A percentile compares a stretch with the other conserved stretches of the same genome.
Evolutionary conservation across 805 yeast genomes (phyloP).

Genomic region (Jamesozyma jinghongensis): DNA sequence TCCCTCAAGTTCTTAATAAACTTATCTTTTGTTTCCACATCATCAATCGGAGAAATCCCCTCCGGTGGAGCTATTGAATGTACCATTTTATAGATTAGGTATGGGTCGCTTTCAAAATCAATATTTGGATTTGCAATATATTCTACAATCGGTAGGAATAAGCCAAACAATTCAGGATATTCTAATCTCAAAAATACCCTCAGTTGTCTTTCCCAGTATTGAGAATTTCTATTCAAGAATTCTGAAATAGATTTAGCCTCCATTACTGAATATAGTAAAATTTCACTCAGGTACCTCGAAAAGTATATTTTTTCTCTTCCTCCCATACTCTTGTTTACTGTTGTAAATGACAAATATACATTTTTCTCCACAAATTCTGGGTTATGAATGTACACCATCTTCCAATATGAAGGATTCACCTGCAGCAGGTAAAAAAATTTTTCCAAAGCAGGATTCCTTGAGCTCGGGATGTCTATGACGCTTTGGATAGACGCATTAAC

Average conservation of each 20-base stretch:
- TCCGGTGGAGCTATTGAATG: slow-evolving; percentile 33
- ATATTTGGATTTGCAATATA: slow-evolving; percentile 32
- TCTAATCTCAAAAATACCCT: slow-evolving; percentile 34
- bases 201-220: slow-evolving; percentile 39
- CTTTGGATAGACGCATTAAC: not conserved
- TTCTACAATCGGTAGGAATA: slow-evolving; percentile 35
- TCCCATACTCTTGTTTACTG: slow-evolving; percentile 26
- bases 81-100: slow-evolving; percentile 40
- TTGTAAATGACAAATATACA: slow-evolving; percentile 23
- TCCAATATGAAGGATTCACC: slow-evolving; percentile 68
- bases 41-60: slow-evolving; percentile 69
- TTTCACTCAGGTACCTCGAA: slow-evolving; percentile 44
- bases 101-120: slow-evolving; percentile 76
- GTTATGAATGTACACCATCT: slow-evolving; percentile 39
- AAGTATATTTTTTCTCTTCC: slow-evolving; percentile 63
- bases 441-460: slow-evolving; percentile 40
- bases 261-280: slow-evolving; percentile 37
- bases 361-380: slow-evolving; percentile 23
- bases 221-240: slow-evolving; percentile 21
- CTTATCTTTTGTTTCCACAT: slow-evolving; percentile 56
- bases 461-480: slow-evolving; percentile 7
- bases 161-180: slow-evolving; percentile 19
- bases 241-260: slow-evolving; percentile 15
- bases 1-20: slow-evolving; percentile 68
- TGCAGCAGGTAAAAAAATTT: slow-evolving; percentile 75